These are phyloP conservation scores for Penicillium mononematosum DNA, from an alignment of 495 filamentous ascomycete species.

Conservation along the genomic window DNA sequence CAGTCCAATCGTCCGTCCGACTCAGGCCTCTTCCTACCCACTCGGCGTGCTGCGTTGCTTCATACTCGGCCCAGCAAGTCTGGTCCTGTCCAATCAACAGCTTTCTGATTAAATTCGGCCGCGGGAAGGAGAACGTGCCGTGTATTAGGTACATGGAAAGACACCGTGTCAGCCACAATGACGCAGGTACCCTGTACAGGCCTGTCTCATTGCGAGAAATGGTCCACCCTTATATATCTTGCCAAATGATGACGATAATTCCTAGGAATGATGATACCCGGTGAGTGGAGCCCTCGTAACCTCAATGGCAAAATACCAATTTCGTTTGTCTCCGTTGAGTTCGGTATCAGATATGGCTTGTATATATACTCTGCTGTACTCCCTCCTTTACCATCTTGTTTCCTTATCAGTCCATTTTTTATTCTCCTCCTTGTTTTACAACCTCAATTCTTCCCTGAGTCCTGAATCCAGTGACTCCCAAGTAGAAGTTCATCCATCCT, in stretches of 20 bases:
- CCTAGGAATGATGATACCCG: slow-evolving; percentile 39
- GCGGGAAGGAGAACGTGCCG: background rate
- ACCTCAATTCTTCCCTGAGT: slow-evolving; percentile 3
- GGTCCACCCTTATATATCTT: slow-evolving; percentile 21
- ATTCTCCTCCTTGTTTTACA: slow-evolving; percentile 7
- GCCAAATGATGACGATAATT: slow-evolving; percentile 46
- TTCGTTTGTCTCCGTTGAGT: slow-evolving; percentile 18
- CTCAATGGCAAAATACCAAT: slow-evolving; percentile 17
- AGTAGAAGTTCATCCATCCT: slow-evolving; percentile 11
- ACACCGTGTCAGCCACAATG: slow-evolving; percentile 15
- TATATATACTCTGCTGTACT: slow-evolving; percentile 20
- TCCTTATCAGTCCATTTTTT: slow-evolving; percentile 7
- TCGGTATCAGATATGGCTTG: slow-evolving; percentile 17
- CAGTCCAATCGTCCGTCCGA: slow-evolving; percentile 28
- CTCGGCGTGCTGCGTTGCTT: slow-evolving; percentile 24
- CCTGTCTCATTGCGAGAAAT: slow-evolving; percentile 3
- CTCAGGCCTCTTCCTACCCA: slow-evolving; percentile 29
- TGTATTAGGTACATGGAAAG: slow-evolving; percentile 23
- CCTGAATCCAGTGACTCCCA: slow-evolving; percentile 10
- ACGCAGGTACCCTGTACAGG: slow-evolving; percentile 29
- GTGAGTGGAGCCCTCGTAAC: slow-evolving; percentile 30
- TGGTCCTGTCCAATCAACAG: slow-evolving; percentile 16
- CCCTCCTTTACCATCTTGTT: slow-evolving; percentile 7
- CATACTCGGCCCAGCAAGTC: slow-evolving; percentile 19
- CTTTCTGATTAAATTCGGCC: slow-evolving; percentile 3